Evolutionary conservation across 1,284 basidiomycete species (phyloP), one percentile per base, ranked within the genome.

Genomic region (Rhodotorula sp.): DNA sequence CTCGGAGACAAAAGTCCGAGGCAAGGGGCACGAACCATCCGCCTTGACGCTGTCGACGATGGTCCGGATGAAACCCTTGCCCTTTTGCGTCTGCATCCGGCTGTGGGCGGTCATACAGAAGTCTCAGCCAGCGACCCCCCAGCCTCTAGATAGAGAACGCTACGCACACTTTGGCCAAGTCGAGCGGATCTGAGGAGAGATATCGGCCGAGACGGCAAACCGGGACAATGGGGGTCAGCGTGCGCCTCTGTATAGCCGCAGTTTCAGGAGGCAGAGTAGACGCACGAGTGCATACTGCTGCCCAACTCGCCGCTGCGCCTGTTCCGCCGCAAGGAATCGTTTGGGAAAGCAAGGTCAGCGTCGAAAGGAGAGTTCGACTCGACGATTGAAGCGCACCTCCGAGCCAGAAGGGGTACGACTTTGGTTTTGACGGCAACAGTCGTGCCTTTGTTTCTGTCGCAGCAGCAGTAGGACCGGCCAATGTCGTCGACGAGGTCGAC

Each of bases 31-130:
- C 74, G 26, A 20, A 77, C 78, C 78, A 46, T 78, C 75, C 3
- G 69, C 61, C 64, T 72, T 71, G 63, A 78, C 67, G 20, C 74
- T 70, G 31, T 66, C 59, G 15, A 58, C 62, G 1, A 79, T 58
- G 8, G 74, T 75, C 31, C 68, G 56, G 57, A 77, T 59, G 62
- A 79, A 73, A 10, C 74, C 73, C 43, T 65, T 69, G 57, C 69
- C 72, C 65, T 75, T 70, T 59, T 68, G 71, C 39, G 77, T 78
- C 70, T 79, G 78, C 77, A 79, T 77, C 23, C 78, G 78, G 21
- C 78, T 79, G 68, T 51, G 23, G 43, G 1, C 31, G 21, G 3
- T 5, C 2, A 51, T 7, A 16, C 1, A 15, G n/a, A 15, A 18
- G 3, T 49, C 10, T 20, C 12, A 16, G 51, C 65, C 48, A 60